Evolutionary conservation across 352 stramenopile species (phyloP), one percentile per base, ranked within the genome.

Genomic region (Pythium rishiriense): DNA sequence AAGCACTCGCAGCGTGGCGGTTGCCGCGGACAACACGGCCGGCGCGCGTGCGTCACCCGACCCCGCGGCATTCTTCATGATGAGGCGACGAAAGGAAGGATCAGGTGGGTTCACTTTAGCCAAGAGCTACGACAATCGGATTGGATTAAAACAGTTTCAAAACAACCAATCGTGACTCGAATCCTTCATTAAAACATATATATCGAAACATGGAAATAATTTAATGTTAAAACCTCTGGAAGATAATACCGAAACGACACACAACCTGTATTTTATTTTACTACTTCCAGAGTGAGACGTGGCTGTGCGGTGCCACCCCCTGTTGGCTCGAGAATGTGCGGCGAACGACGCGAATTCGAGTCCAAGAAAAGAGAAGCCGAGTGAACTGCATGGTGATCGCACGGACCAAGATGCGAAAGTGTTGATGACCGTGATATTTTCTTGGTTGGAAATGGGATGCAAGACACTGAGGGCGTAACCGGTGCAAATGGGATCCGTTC

Each of bases 231-330:
- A 17, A 41, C 31, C 45, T 63, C 1, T 47, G 21, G 5, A 28
- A 45, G 37, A 21, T 6, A 47, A 62, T 62, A 62, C 26, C 46
- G 56, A 63, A 63, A 63, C 56, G 56, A 47, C 55, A 11, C 55
- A 2, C 14, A 17, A 17, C 37, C n/a, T 7, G 4, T 28, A 4
- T 19, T 14, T 21, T n/a, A 50, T n/a, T n/a, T n/a, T n/a, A n/a
- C n/a, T n/a, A n/a, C n/a, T n/a, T n/a, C 11, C 4, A 50, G 31
- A 12, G 11, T 52, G 46, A 12, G 46, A 52, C 28, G 28, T 19
- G 43, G 54, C 37, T 42, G 39, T 21, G 37, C 37, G 25, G 53
- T 51, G 37, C 37, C 48, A 26, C 51, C 17, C 15, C 31, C 39
- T 5, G 14, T 41, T n/a, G 24, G 41, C n/a, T n/a, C n/a, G n/a